Base-by-base conservation (phyloP, 352 stramenopile genomes). In the Pythium chondricola region DNA sequence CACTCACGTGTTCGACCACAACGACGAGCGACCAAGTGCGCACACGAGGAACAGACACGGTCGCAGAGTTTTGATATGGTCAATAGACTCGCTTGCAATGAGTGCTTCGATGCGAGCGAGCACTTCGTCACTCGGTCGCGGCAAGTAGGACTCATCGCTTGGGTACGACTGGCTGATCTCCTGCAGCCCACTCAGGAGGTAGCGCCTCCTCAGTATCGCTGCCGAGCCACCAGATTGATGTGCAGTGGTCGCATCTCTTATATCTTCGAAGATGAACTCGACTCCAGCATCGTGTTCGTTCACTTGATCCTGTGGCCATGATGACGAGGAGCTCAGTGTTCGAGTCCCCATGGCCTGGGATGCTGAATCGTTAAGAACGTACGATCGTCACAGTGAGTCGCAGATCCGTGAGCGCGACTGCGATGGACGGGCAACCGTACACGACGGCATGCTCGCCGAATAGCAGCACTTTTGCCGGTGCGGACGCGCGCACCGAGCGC, bases 401-500 rank as follows among this genome's bases (percentile, higher is more conserved):
- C 52, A 97, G 43, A 50, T 96, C 80, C 16, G 72, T 84, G 26
- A 97, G 60, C 22, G 87, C 78, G 0, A 65, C 80, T 0, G 87
- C 90, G 35, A 97, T 69, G 17, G 83, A 86, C 3, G 85, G 73
- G 22, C 70, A 85, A 9, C 86, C 83, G 43, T 95, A 95, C 11
- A 96, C 85, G 26, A 96, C 85, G 0, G 87, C 83, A 56, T 96
- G 87, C 61, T 96, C 85, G 9, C 85, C 85, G 36, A 96, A 86
- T 31, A 96, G 76, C 56, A 96, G 72, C 44, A 95, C 62, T 54
- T 96, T 96, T n/a, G 80, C 85, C 0, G 86, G 87, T 40, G 86
- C 85, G 43, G 82, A 89, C 33, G 74, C 77, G 27, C 61, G 64
- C 43, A 88, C 56, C 57, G 38, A 39, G 47, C 24, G 50, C 29